phyloP scores from a whole-genome alignment of 148 eudicot species.

The Camellia japonica region DNA sequence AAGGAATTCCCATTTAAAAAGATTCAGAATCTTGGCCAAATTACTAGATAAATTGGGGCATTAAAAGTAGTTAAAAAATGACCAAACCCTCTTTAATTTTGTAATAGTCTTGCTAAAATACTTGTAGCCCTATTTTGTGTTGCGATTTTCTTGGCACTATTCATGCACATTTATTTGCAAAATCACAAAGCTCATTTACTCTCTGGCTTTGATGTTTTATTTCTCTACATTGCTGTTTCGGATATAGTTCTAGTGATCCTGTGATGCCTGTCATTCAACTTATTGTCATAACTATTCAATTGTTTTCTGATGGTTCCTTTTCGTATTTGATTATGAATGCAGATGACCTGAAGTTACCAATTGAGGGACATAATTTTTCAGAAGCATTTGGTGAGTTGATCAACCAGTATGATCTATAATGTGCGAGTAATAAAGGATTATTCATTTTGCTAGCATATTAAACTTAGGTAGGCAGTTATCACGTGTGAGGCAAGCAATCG shows the following conservation, averaged over 20 bases:
- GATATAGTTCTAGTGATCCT: not conserved
- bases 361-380: conserved; percentile 44
- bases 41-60: not conserved
- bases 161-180: not conserved
- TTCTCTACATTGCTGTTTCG: not conserved
- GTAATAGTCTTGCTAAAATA: not conserved
- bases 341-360: conserved; percentile 72
- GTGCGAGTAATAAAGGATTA: not conserved
- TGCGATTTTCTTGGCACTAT: not conserved
- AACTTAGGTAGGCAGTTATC: not conserved
- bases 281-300: not conserved
- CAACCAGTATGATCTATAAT: not conserved
- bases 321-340: conserved; percentile 16
- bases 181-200: not conserved
- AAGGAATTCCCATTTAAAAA: not conserved
- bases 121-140: not conserved
- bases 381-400: conserved; percentile 69
- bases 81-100: not conserved
- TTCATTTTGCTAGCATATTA: not conserved
- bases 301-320: conserved; percentile 13
- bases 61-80: not conserved
- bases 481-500: conserved; percentile 2
- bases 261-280: not conserved
- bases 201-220: not conserved
- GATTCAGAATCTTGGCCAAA: not conserved